phyloP scores from a whole-genome alignment of 2,329 filamentous ascomycete species.

The Fusarium incarnatum region DNA sequence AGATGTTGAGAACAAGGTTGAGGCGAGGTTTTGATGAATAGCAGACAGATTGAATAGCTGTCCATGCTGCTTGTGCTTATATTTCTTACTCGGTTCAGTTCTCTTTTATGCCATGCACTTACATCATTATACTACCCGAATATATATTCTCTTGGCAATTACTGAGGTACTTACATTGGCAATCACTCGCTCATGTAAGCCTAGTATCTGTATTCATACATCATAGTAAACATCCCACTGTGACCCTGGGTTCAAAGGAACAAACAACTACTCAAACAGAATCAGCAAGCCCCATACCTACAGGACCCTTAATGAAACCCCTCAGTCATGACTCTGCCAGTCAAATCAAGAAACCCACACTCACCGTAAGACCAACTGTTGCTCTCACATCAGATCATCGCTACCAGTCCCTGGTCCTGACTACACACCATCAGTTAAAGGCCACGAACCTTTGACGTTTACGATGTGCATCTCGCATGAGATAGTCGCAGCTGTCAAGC shows the following conservation, averaged over 20 bases:
- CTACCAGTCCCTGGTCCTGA: background rate
- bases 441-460: slow-evolving; percentile 2
- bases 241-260: background rate
- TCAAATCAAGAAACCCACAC: slow-evolving; percentile 13
- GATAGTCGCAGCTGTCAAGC: background rate
- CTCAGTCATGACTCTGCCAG: background rate
- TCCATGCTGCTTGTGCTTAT: background rate
- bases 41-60: background rate
- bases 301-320: background rate
- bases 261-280: background rate
- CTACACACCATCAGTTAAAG: slow-evolving; percentile 8
- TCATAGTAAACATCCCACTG: slow-evolving; percentile 9
- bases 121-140: too few species aligned
- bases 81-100: background rate
- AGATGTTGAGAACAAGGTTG: slow-evolving; percentile 64
- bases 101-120: background rate
- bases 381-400: slow-evolving; percentile 25
- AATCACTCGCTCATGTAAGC: background rate
- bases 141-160: background rate
- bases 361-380: slow-evolving; percentile 32
- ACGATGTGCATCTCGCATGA: slow-evolving; percentile 1
- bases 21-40: slow-evolving; percentile 50
- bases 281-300: background rate
- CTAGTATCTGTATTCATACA: slow-evolving; percentile 9
- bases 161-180: background rate